Percentiles rank a stretch among this genome's conserved stretches.
Conservation (phyloP, 345 rosid genomes). For the Anastatica hierochuntica region DNA sequence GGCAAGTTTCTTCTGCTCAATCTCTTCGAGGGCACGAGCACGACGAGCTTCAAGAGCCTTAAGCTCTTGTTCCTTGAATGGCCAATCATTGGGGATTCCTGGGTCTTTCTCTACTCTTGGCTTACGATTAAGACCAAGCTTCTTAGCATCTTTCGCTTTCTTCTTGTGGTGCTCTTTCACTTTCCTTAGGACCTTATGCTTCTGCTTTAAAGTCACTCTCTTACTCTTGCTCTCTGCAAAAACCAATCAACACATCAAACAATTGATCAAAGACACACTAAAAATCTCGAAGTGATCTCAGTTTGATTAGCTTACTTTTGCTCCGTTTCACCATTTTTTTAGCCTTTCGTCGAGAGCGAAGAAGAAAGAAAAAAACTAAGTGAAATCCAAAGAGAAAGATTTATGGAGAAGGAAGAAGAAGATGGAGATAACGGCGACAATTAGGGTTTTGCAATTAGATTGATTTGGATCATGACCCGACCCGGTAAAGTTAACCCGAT, state of each 20-base stretch:
- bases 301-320: slow-evolving; percentile 50
- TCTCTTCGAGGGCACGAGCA: slow-evolving; percentile 75
- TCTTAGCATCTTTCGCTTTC: slow-evolving; percentile 94
- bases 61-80: slow-evolving; percentile 94
- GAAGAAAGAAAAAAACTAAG: background rate
- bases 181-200: slow-evolving; percentile 75
- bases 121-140: slow-evolving; percentile 45
- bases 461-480: slow-evolving; percentile 6
- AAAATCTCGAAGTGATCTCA: background rate
- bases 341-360: background rate
- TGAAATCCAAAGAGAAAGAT: slow-evolving; percentile 6
- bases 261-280: background rate
- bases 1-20: slow-evolving; percentile 78
- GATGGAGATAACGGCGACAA: background rate
- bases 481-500: background rate
- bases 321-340: slow-evolving; percentile 72
- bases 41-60: slow-evolving; percentile 84
- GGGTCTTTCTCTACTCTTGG: slow-evolving; percentile 85
- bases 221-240: slow-evolving; percentile 88
- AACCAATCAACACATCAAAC: background rate
- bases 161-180: slow-evolving; percentile 93
- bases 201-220: slow-evolving; percentile 71
- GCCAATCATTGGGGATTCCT: slow-evolving; percentile 97
- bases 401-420: background rate
- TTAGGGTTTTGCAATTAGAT: slow-evolving; percentile 25